Evolutionary conservation across 208 protist species (phyloP), one percentile per base, ranked within the genome.

Genomic region (Leishmania amazonensis): DNA sequence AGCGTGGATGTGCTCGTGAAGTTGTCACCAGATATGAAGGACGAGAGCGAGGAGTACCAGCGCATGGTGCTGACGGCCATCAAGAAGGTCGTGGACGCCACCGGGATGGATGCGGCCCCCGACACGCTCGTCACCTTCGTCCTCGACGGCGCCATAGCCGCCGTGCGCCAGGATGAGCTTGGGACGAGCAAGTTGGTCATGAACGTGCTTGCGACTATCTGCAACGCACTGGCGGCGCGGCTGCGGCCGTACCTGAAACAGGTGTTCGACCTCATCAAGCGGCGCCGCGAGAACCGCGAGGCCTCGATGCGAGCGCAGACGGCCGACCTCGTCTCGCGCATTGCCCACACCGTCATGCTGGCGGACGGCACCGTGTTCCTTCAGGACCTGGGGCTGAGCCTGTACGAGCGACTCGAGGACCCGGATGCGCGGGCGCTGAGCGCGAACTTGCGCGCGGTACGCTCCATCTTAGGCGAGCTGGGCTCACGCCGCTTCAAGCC

Each of bases 361-460:
- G 99, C 98, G 76, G 96, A 95, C n/a, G 98, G 99, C 57, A 89
- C 97, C 53, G 84, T 98, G 68, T 95, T 99, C 15, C 80, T 99
- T 71, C 89, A 95, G 65, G 98, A 99, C 87, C 85, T 99, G 40
- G 98, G 99, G 74, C 91, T 96, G 13, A 96, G 99, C 40, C 86
- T 99, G 11, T 99, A 99, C 91, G 99, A 99, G 85, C 99, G 99
- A 54, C 92, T 99, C 1, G 98, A 98, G 75, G 90, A 98, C 80
- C 99, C 99, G 83, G 99, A 99, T 81, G 98, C 99, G 49, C 97
- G 99, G 60, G 99, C 98, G 54, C 91, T 99, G 76, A 97, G 96
- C 82, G 98, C 98, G 1, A 99, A 99, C 79, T 81, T 99, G 11
- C 96, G 91, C 40, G 99, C 98, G 4, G 94, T 99, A 15, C 99